Conservation (phyloP, 2,329 filamentous ascomycete species). For the Trichoderma koningiopsis region DNA sequence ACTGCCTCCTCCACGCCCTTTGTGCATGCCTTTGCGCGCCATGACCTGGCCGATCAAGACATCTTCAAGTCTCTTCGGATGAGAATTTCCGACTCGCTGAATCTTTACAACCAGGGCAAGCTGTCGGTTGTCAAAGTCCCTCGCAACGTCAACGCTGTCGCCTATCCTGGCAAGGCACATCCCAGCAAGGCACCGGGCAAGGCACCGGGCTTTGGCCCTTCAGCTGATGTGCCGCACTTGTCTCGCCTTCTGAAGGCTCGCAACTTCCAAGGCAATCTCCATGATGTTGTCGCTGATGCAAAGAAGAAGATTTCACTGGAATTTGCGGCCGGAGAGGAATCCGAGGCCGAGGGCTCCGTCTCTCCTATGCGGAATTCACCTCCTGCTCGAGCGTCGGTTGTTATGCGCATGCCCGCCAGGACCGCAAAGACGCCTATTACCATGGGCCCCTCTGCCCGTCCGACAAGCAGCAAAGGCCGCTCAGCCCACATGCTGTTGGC, state of each 20-base stretch:
- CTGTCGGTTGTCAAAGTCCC: constrained; percentile 48
- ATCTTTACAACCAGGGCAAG: constrained; percentile 54
- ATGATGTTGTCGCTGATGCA: constrained; percentile 60
- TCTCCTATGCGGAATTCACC: constrained; percentile 27
- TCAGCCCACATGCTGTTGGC: constrained; percentile 45
- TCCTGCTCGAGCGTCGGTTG: constrained; percentile 42
- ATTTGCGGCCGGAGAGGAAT: constrained; percentile 58
- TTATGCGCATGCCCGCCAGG: constrained; percentile 62
- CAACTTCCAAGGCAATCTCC: constrained; percentile 63
- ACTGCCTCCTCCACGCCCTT: neutral
- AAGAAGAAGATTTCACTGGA: constrained; percentile 57
- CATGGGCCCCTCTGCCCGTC: constrained; percentile 46
- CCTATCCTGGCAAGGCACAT: constrained; percentile 17
- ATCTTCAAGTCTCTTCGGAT: constrained; percentile 53
- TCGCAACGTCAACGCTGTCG: constrained; percentile 29
- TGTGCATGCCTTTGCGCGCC: constrained; percentile 42
- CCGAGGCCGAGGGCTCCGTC: constrained; percentile 42
- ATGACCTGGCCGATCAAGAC: constrained; percentile 56
- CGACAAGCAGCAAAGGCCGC: constrained; percentile 60
- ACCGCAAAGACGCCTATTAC: constrained; percentile 54
- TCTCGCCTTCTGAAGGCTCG: constrained; percentile 64
- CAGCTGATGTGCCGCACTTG: constrained; percentile 65
- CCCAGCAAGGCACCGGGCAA: constrained; percentile 13
- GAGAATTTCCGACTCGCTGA: constrained; percentile 57
- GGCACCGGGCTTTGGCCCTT: constrained; percentile 32